phyloP scores from a whole-genome alignment of 495 filamentous ascomycete species.

The Cairneyella variabilis region DNA sequence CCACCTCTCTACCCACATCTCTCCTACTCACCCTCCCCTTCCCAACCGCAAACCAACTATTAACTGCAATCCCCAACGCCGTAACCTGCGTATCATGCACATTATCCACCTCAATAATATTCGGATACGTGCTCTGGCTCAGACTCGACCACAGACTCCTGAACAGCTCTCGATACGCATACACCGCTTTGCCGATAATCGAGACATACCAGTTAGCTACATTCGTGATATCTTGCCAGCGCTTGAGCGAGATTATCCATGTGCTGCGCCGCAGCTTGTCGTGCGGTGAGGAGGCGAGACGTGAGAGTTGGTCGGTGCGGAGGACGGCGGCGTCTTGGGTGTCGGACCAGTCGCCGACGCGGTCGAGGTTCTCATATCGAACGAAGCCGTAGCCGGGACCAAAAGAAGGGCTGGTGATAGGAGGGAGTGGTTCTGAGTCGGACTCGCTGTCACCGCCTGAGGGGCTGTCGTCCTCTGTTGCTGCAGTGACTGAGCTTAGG shows the following conservation, averaged over 20 bases:
- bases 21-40: no score
- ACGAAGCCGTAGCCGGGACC: slow-evolving; percentile 10
- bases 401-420: not conserved
- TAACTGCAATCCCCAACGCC: slow-evolving; percentile 16
- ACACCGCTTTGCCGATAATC: slow-evolving; percentile 6
- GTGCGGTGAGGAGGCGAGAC: not conserved
- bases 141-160: slow-evolving; percentile 4
- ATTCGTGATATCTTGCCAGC: not conserved
- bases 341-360: slow-evolving; percentile 13
- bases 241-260: slow-evolving; percentile 15
- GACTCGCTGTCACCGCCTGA: not conserved
- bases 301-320: slow-evolving; percentile 9
- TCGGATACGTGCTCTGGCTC: slow-evolving; percentile 10
- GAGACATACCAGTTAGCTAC: not conserved
- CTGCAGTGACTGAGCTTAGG: no score
- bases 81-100: slow-evolving; percentile 6
- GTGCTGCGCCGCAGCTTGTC: slow-evolving; percentile 1
- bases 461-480: no score
- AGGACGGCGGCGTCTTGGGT: slow-evolving; percentile 6
- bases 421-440: not conserved
- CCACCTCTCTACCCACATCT: no score
- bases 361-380: not conserved
- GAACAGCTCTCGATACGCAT: slow-evolving; percentile 11
- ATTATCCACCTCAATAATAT: slow-evolving; percentile 21
- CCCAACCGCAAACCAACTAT: slow-evolving; percentile 14